Percentiles rank a stretch among this genome's conserved stretches.
Evolutionary conservation across 805 yeast species (phyloP).

Genomic region (Monosporozyma yasuniensis): DNA sequence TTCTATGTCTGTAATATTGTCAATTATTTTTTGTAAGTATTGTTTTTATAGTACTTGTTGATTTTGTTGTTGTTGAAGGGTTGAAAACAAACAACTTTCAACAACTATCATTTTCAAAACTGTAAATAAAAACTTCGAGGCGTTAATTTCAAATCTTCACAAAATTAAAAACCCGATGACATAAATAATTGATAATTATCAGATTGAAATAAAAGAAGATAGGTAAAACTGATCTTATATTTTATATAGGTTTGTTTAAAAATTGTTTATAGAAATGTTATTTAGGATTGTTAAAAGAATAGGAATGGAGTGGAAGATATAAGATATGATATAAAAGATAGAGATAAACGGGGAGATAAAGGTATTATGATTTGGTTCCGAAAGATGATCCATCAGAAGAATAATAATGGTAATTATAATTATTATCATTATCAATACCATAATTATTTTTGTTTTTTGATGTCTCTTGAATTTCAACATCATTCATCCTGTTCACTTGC

Average conservation of each 20-base stretch:
- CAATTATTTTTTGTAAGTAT: too few species aligned
- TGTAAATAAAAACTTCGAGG: not conserved
- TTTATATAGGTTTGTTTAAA: not conserved
- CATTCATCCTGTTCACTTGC: slow-evolving; percentile 27
- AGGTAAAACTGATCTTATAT: not conserved
- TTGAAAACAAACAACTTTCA: not conserved
- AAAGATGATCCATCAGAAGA: slow-evolving; percentile 12
- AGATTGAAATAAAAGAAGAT: not conserved
- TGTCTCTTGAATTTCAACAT: slow-evolving; percentile 7
- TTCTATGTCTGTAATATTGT: not conserved
- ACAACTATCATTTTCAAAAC: not conserved
- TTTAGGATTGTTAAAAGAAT: not conserved
- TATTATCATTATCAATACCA: slow-evolving; percentile 8
- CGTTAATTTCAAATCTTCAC: not conserved
- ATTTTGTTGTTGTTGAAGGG: not conserved
- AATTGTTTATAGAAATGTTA: not conserved
- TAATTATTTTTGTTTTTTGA: not conserved
- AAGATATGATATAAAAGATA: not conserved
- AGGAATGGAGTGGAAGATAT: not conserved
- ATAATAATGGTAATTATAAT: slow-evolving; percentile 3
- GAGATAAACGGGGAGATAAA: not conserved
- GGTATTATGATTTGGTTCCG: not conserved
- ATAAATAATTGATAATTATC: not conserved
- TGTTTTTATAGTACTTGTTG: not conserved
- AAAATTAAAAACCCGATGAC: not conserved